A percentile compares a stretch with the other conserved stretches of the same genome.
Conservation (phyloP, 306 rosid species). For the Trifolium pratense region DNA sequence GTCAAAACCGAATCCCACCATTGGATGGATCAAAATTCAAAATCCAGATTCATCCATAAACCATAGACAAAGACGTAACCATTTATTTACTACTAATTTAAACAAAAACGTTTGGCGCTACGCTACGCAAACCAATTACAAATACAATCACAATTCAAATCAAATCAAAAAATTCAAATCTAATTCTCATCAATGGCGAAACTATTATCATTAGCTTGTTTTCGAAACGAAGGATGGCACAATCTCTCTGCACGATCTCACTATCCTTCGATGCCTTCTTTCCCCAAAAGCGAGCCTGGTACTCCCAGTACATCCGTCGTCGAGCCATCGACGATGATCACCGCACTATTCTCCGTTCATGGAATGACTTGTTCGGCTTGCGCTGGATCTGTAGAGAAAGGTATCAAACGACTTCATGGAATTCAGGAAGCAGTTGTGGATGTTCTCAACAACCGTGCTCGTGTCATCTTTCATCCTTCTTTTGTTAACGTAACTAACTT, state of each 20-base stretch:
- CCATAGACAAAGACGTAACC: not conserved
- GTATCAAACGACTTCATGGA: conserved; percentile 76
- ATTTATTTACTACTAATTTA: not conserved
- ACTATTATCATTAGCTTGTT: conserved; percentile 55
- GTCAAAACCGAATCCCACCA: conserved; percentile 41
- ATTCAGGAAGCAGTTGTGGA: conserved; percentile 73
- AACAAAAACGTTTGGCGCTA: not conserved
- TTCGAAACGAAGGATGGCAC: conserved; percentile 41
- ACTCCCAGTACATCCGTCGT: not conserved
- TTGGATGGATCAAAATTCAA: conserved; percentile 6
- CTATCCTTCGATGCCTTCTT: conserved; percentile 76
- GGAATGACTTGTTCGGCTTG: conserved; percentile 88
- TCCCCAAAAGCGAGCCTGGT: conserved; percentile 48
- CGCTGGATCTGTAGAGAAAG: conserved; percentile 76
- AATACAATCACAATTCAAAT: not conserved
- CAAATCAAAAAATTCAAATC: no score
- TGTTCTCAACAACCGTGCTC: conserved; percentile 72
- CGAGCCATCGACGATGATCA: conserved; percentile 37
- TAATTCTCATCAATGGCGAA: conserved; percentile 20
- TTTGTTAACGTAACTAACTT: conserved; percentile 58
- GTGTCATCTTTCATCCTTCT: conserved; percentile 59
- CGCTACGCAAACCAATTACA: not conserved
- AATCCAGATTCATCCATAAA: not conserved
- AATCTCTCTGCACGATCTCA: conserved; percentile 56
- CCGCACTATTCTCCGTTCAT: conserved; percentile 59